Evolutionary conservation across 2,329 filamentous ascomycete genomes (phyloP), one percentile per base, ranked within the genome.

Genomic region (Macrophomina tecta): DNA sequence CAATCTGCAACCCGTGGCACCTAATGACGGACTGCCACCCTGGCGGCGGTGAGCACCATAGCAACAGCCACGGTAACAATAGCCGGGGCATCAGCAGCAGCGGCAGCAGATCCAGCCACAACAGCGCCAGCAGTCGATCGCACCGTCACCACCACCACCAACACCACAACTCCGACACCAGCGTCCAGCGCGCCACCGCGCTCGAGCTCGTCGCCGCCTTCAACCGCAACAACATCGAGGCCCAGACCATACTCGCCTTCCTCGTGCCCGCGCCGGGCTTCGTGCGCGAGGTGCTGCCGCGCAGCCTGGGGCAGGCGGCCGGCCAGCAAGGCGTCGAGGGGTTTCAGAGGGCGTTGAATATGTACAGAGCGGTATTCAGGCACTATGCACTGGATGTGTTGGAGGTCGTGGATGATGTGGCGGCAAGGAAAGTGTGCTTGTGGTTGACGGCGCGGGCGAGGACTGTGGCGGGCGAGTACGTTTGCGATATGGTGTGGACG

Each of bases 141-240:
- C 23, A 23, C 23, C 23, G 23, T 23, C 23, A 23, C 23, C 23
- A 23, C 3, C 23, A 23, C 23, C 23, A 23, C 23, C 23, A 18
- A 18, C 18, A 23, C 23, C 23, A 23, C 23, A 16, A 32, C 9
- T 16, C 38, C n/a, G n/a, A 42, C 58, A 42, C 34, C 40, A 62
- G 45, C 61, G 28, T 42, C 34, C 61, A 53, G 48, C 48, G 61
- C 34, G 36, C 42, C 28, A 9, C 63, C n/a, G 58, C 58, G 38
- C 36, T 65, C 16, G 51, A 51, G 32, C 55, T 65, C 40, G 42
- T 65, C 51, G 63, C 48, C 5, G 63, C 49, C 51, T 65, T 65
- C 63, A 65, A 65, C 38, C 62, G 61, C 62, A 61, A 62, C 58
- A 62, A 62, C 58, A 56, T 65, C 23, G 63, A 65, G 16, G n/a